Base-by-base conservation (phyloP, 2,329 filamentous ascomycete genomes). In the Monilinia polystroma region DNA sequence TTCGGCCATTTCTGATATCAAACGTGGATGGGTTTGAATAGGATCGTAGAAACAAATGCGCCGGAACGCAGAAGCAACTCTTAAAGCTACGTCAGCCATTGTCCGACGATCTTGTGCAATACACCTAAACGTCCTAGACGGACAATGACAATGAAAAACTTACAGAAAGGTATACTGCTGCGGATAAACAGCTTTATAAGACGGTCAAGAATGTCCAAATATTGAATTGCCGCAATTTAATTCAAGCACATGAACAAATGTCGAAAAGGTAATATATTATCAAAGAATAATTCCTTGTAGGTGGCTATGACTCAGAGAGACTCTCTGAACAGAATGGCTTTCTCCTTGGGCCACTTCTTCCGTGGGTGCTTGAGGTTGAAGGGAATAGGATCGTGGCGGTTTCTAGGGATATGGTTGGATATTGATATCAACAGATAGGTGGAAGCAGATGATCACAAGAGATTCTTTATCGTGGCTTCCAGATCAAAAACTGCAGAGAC, bases 1-100 rank as follows among this genome's bases (percentile, higher is more conserved):
- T 65, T 80, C 78, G 47, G 79, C 78, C 82, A 83, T 83, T 66
- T 82, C 78, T 72, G 75, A 73, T 57, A 80, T 74, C 18, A 78
- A 78, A 56, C 73, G 77, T 57, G 72, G 74, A 60, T 78, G 77
- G 58, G 75, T 75, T 63, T 76, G 75, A 56, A 78, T 76, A 68
- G 77, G 75, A 75, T 78, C 76, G 64, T 78, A 76, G 62, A 80
- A 80, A 43, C 79, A 80, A 26, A 80, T 74, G 72, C 74, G 76
- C 64, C 79, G 77, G 51, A 81, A 75, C 68, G 77, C 75, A 71
- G 79, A 77, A 49, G 78, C 77, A 72, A 77, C 76, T 72, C 78
- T 79, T 63, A 81, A 69, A 67, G 81, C 73, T 52, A 75, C 74
- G 74, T 82, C 79, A 81, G 80, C 78, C 78, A 81, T 62, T 62